A percentile compares a stretch with the other conserved stretches of the same genome.
These are phyloP conservation scores for Senna siamea DNA, from an alignment of 306 rosid genomes.

Conservation along the genomic window DNA sequence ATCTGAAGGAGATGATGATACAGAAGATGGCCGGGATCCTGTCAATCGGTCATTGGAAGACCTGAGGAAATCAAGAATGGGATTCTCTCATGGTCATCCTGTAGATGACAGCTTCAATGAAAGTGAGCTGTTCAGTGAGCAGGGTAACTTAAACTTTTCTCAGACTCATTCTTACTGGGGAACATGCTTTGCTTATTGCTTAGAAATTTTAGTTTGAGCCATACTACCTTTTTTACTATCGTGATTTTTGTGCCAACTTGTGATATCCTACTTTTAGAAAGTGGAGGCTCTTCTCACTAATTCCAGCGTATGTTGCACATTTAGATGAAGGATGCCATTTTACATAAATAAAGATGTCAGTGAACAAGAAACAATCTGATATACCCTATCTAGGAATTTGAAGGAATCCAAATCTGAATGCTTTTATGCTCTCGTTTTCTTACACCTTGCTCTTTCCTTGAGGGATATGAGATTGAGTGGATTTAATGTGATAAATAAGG, in stretches of 20 bases:
- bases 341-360: not conserved
- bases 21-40: conserved; percentile 71
- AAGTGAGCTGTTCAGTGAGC: conserved; percentile 59
- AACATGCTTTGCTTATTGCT: not conserved
- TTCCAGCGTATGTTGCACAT: not conserved
- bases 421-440: not conserved
- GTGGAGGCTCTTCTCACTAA: not conserved
- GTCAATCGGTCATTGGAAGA: conserved; percentile 65
- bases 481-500: conserved; percentile 3
- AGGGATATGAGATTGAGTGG: not conserved
- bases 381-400: not conserved
- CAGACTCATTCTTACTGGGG: not conserved
- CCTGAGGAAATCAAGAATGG: conserved; percentile 78
- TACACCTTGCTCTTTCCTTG: not conserved
- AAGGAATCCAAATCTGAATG: not conserved
- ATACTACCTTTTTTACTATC: not conserved
- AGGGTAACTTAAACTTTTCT: conserved; percentile 46
- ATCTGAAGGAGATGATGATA: conserved; percentile 76
- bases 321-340: conserved; percentile 1
- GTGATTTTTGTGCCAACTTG: not conserved
- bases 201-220: not conserved
- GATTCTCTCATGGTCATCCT: conserved; percentile 64
- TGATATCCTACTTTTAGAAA: not conserved
- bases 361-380: not conserved
- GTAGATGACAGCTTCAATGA: conserved; percentile 62